phyloP scores from a whole-genome alignment of 257 asterid genomes.

The Striga asiatica region DNA sequence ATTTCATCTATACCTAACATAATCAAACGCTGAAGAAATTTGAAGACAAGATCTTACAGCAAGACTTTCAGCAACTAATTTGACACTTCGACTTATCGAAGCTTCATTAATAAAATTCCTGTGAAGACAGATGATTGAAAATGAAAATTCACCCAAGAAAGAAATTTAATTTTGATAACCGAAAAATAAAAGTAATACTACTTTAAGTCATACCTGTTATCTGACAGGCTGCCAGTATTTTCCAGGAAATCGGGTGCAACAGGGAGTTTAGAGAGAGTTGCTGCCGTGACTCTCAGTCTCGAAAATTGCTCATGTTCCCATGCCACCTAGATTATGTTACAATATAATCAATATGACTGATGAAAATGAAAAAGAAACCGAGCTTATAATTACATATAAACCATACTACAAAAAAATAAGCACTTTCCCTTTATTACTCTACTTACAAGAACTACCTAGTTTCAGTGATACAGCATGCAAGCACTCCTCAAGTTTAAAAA shows the following conservation, averaged over 20 bases:
- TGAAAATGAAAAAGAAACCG: not conserved
- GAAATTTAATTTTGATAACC: not conserved
- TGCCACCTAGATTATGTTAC: constrained; percentile 48
- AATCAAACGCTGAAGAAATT: not conserved
- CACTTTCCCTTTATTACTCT: too few species aligned
- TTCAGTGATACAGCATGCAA: too few species aligned
- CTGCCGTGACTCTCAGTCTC: constrained; percentile 68
- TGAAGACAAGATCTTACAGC: constrained; percentile 44
- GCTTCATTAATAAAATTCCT: constrained; percentile 47
- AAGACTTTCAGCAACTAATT: constrained; percentile 73
- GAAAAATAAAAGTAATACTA: not conserved
- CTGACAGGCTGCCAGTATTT: constrained; percentile 54
- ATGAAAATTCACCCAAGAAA: constrained; percentile 12
- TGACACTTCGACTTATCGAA: constrained; percentile 47
- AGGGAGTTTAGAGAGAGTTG: constrained; percentile 56
- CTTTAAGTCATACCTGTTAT: constrained; percentile 44
- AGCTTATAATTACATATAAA: not conserved
- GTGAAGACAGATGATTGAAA: constrained; percentile 20
- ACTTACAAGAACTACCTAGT: too few species aligned
- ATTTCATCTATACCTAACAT: not conserved
- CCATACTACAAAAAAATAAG: too few species aligned
- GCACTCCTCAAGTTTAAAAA: too few species aligned
- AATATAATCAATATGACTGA: constrained; percentile 21
- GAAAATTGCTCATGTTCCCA: constrained; percentile 96
- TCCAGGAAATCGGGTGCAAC: constrained; percentile 69